These are phyloP conservation scores for Prunus mongolica DNA, from an alignment of 306 rosid species.

Conservation along the genomic window DNA sequence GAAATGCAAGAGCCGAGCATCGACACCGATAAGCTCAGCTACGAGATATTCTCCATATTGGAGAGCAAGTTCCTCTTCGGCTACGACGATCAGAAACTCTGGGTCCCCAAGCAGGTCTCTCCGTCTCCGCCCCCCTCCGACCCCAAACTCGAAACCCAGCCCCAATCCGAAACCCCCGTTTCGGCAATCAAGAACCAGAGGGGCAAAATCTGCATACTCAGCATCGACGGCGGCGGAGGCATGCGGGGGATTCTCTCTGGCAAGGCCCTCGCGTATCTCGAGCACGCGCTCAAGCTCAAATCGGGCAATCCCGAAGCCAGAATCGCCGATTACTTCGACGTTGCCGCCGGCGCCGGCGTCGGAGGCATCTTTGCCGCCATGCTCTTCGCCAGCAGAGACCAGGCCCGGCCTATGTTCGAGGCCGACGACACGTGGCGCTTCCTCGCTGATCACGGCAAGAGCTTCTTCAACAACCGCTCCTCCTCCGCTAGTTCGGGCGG, in stretches of 20 bases:
- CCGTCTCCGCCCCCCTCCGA: slow-evolving; percentile 34
- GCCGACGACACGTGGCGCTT: slow-evolving; percentile 85
- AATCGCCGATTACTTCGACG: slow-evolving; percentile 95
- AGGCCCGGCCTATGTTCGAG: slow-evolving; percentile 54
- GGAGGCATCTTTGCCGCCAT: slow-evolving; percentile 90
- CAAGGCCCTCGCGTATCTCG: slow-evolving; percentile 77
- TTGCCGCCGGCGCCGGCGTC: slow-evolving; percentile 80
- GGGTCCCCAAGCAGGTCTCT: slow-evolving; percentile 82
- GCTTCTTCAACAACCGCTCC: slow-evolving; percentile 35
- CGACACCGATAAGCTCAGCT: slow-evolving; percentile 94
- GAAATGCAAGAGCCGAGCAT: slow-evolving; percentile 97
- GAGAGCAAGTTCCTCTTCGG: slow-evolving; percentile 97
- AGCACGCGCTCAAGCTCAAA: slow-evolving; percentile 68
- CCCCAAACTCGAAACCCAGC: slow-evolving; percentile 35
- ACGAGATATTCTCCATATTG: slow-evolving; percentile 91
- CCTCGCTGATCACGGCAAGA: slow-evolving; percentile 63
- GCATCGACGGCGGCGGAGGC: slow-evolving; percentile 92
- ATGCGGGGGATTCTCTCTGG: slow-evolving; percentile 95
- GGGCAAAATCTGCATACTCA: slow-evolving; percentile 89
- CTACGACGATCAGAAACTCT: slow-evolving; percentile 85
- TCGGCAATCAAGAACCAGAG: slow-evolving; percentile 84
- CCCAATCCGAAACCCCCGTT: slow-evolving; percentile 17
- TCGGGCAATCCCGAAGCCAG: slow-evolving; percentile 83
- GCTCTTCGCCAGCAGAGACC: slow-evolving; percentile 80
- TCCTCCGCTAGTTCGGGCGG: slow-evolving; percentile 27